These are phyloP conservation scores for Starmerella riodocensis DNA, from an alignment of 805 yeast species.

Conservation along the genomic window DNA sequence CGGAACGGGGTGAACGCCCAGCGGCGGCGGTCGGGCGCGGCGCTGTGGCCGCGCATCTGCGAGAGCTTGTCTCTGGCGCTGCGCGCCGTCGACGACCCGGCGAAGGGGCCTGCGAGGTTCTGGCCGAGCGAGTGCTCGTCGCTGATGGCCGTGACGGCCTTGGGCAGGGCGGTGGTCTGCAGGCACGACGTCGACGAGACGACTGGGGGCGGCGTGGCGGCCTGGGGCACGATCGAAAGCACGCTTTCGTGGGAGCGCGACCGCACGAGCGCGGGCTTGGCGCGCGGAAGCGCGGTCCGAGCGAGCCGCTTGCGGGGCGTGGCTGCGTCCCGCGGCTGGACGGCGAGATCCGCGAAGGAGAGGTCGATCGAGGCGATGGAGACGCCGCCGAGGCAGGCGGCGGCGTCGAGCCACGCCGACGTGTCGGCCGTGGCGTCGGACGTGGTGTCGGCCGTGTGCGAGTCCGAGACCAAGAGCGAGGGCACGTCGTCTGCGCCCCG, in stretches of 20 bases:
- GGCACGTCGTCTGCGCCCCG: too few species aligned
- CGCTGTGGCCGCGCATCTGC: slow-evolving; percentile 2
- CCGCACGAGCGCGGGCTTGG: slow-evolving; percentile 9
- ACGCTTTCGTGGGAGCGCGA: slow-evolving; percentile 20
- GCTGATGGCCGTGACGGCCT: slow-evolving; percentile 5
- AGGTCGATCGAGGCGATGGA: background rate
- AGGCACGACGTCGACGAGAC: slow-evolving; percentile 1
- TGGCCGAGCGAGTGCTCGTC: slow-evolving; percentile 3
- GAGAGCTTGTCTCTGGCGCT: slow-evolving; percentile 5
- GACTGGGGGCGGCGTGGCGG: slow-evolving; percentile 3
- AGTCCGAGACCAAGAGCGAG: too few species aligned
- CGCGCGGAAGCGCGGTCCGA: background rate
- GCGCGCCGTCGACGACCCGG: background rate
- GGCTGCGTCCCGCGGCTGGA: slow-evolving; percentile 3
- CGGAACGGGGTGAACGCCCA: slow-evolving; percentile 13
- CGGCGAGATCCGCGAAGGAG: background rate
- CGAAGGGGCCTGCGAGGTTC: too few species aligned
- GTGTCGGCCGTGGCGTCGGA: background rate
- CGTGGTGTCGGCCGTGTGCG: slow-evolving; percentile 1
- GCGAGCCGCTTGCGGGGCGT: slow-evolving; percentile 3
- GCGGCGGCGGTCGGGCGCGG: slow-evolving; percentile 5
- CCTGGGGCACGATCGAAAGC: slow-evolving; percentile 9
- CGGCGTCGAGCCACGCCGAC: background rate
- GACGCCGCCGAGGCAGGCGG: background rate
- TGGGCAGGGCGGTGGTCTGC: slow-evolving; percentile 2